These are phyloP conservation scores for Colletotrichum horii DNA, from an alignment of 2,329 filamentous ascomycete species.

Conservation along the genomic window DNA sequence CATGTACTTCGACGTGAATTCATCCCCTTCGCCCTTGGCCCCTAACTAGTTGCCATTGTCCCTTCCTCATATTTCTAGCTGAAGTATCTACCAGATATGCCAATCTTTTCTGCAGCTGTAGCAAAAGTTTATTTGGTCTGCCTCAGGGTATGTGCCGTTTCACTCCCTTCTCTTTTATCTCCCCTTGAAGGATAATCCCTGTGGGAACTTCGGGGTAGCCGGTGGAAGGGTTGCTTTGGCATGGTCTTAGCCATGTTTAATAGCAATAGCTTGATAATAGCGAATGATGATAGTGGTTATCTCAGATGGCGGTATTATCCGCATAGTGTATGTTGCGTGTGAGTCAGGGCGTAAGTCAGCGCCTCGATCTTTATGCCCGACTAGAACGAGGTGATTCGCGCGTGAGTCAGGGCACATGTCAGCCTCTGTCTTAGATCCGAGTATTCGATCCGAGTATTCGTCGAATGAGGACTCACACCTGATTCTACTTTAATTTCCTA, in stretches of 20 bases:
- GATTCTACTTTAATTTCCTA: neutral
- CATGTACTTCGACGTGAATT: neutral
- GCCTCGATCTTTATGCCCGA: neutral
- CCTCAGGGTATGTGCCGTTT: neutral
- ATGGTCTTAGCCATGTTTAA: neutral
- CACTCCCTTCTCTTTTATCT: neutral
- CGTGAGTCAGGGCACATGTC: neutral
- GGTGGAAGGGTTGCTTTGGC: neutral
- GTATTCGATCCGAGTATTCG: too few species aligned
- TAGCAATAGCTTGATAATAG: neutral
- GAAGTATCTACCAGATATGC: neutral
- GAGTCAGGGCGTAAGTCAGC: neutral
- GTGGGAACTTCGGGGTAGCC: neutral
- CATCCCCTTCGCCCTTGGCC: neutral
- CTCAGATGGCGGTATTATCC: neutral
- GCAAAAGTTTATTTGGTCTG: neutral
- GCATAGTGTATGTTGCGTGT: neutral
- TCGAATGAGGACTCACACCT: too few species aligned
- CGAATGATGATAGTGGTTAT: neutral
- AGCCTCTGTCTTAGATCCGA: neutral
- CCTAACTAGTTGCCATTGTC: neutral
- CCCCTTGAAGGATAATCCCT: neutral
- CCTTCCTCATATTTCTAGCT: neutral
- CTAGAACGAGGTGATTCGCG: neutral
- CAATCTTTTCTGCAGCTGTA: neutral